Conservation (phyloP, 2,329 filamentous ascomycete species). For the Fusarium sp. region DNA sequence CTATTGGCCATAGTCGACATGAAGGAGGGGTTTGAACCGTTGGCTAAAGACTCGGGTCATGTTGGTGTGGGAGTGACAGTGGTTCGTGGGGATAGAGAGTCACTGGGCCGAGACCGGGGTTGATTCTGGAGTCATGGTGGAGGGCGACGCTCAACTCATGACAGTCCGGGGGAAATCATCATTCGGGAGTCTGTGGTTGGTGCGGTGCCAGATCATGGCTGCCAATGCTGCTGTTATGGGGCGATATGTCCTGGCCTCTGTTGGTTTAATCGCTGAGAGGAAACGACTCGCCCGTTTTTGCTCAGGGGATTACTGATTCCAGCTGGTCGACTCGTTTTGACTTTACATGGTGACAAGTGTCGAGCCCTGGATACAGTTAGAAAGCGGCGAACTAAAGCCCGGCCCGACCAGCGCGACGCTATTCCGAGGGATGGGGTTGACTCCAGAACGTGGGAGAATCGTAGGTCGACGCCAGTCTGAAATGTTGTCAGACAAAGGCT, state of each 20-base stretch:
- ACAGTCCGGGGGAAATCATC: not conserved
- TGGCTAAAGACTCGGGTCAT: not conserved
- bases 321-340: not conserved
- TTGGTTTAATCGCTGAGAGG: not conserved
- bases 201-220: not conserved
- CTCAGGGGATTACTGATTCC: not conserved
- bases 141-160: constrained; percentile 1
- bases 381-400: not conserved
- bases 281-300: not conserved
- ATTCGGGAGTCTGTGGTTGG: not conserved
- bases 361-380: not conserved
- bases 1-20: constrained; percentile 27
- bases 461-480: not conserved
- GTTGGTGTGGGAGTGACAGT: constrained; percentile 6
- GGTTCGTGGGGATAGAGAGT: constrained; percentile 24
- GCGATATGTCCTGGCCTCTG: not conserved
- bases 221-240: not conserved
- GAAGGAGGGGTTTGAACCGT: not conserved
- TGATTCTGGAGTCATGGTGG: not conserved
- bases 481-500: not conserved
- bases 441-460: not conserved
- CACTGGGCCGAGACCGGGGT: not conserved
- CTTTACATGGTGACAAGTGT: not conserved
- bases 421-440: not conserved
- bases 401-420: not conserved